Evolutionary conservation across 306 rosid species (phyloP).

Genomic region (Rosa rugosa): DNA sequence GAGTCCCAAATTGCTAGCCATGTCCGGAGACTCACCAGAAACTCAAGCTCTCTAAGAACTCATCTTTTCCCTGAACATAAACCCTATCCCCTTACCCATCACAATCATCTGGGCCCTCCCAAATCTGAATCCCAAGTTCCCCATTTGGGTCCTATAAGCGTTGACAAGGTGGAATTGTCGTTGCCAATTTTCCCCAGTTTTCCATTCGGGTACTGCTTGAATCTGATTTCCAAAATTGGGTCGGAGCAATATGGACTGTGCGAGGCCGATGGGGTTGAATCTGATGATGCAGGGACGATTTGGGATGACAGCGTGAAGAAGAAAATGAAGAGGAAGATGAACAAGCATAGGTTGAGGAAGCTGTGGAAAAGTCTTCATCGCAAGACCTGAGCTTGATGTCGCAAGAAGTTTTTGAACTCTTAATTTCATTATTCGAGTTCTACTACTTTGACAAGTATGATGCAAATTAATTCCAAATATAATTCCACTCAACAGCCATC

Average conservation of each 20-base stretch:
- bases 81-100: slow-evolving; percentile 6
- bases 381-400: slow-evolving; percentile 35
- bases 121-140: slow-evolving; percentile 6
- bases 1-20: slow-evolving; percentile 27
- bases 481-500: background rate
- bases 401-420: background rate
- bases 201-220: slow-evolving; percentile 38
- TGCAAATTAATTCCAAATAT: slow-evolving; percentile 4
- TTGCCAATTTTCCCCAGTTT: slow-evolving; percentile 32
- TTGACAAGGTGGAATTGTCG: slow-evolving; percentile 9
- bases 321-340: slow-evolving; percentile 58
- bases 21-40: slow-evolving; percentile 30
- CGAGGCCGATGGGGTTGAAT: slow-evolving; percentile 17
- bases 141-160: slow-evolving; percentile 2
- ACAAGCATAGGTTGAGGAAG: slow-evolving; percentile 47
- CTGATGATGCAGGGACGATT: slow-evolving; percentile 26
- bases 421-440: background rate
- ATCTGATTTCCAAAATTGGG: slow-evolving; percentile 27
- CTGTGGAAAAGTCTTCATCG: slow-evolving; percentile 51
- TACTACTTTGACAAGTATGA: slow-evolving; percentile 4
- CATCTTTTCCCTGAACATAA: slow-evolving; percentile 13
- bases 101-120: slow-evolving; percentile 7
- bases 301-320: slow-evolving; percentile 57
- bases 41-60: slow-evolving; percentile 18
- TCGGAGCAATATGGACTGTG: slow-evolving; percentile 10